Evolutionary conservation across 225 moss, liverwort and hornwort genomes (phyloP).

Genomic region (Marchantia paleacea): DNA sequence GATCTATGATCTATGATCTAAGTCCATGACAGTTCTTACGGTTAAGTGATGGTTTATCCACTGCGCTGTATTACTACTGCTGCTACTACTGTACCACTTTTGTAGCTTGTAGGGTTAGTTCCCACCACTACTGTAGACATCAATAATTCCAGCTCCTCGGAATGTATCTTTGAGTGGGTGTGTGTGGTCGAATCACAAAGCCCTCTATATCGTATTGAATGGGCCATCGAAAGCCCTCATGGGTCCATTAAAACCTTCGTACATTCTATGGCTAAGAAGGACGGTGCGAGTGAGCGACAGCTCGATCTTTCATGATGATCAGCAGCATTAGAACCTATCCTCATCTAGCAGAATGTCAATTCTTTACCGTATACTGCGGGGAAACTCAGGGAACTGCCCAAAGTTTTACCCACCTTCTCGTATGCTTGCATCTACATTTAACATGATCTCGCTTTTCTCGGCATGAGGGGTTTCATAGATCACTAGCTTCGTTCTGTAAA

Average conservation of each 20-base stretch:
- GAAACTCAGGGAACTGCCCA: neutral
- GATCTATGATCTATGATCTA: neutral
- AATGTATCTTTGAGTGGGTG: neutral
- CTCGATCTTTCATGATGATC: neutral
- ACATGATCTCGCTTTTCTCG: neutral
- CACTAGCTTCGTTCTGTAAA: neutral
- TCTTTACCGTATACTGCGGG: neutral
- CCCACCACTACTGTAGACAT: neutral
- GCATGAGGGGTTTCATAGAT: neutral
- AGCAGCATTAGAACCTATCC: neutral
- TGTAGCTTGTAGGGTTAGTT: neutral
- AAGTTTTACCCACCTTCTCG: neutral
- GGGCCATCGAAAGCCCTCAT: slow-evolving; percentile 7
- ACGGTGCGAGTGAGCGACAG: slow-evolving; percentile 6
- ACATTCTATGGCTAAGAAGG: neutral
- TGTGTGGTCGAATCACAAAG: neutral
- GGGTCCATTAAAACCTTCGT: neutral
- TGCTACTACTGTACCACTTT: neutral
- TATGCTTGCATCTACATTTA: neutral
- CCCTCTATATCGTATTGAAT: slow-evolving; percentile 4
- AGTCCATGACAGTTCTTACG: neutral
- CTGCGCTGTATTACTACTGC: neutral
- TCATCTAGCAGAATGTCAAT: neutral
- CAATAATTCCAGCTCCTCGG: neutral
- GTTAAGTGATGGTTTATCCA: neutral